Conservation (phyloP, 2,329 filamentous ascomycete genomes). For the Pestalotiopsis sp. region DNA sequence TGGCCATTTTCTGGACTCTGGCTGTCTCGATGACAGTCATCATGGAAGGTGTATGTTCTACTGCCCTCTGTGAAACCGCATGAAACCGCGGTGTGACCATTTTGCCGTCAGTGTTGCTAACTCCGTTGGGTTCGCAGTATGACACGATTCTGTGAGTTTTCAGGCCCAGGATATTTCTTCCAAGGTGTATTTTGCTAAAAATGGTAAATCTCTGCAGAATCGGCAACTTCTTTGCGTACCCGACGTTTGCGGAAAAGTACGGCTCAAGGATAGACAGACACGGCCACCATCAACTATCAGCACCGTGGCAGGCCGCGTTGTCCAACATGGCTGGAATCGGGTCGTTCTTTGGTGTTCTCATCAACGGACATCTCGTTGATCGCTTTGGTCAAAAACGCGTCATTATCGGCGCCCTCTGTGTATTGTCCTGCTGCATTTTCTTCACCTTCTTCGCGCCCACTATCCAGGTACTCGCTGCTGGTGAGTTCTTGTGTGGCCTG, state of each 20-base stretch:
- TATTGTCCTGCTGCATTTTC: conserved; percentile 38
- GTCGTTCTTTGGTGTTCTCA: conserved; percentile 42
- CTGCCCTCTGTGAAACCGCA: background rate
- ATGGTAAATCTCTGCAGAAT: background rate
- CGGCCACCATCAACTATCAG: conserved; percentile 20
- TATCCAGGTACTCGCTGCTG: conserved; percentile 32
- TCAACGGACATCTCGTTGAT: conserved; percentile 42
- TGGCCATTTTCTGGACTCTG: conserved; percentile 13
- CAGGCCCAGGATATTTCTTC: background rate
- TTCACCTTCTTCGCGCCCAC: conserved; percentile 38
- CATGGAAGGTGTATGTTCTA: conserved; percentile 11
- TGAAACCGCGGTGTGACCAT: background rate
- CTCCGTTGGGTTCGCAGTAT: background rate
- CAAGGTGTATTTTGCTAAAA: background rate
- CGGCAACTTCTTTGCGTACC: conserved; percentile 12
- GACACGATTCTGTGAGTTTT: conserved; percentile 9
- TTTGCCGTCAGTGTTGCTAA: background rate
- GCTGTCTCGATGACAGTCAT: conserved; percentile 12
- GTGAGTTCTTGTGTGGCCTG: conserved; percentile 39
- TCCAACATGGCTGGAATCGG: conserved; percentile 41
- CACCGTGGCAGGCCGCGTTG: conserved; percentile 45
- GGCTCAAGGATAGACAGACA: conserved; percentile 6
- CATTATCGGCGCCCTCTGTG: conserved; percentile 36
- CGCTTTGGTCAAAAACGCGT: conserved; percentile 36
- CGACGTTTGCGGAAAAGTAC: conserved; percentile 12